These are phyloP conservation scores for Pyrus communis DNA, from an alignment of 306 rosid species.

Conservation along the genomic window DNA sequence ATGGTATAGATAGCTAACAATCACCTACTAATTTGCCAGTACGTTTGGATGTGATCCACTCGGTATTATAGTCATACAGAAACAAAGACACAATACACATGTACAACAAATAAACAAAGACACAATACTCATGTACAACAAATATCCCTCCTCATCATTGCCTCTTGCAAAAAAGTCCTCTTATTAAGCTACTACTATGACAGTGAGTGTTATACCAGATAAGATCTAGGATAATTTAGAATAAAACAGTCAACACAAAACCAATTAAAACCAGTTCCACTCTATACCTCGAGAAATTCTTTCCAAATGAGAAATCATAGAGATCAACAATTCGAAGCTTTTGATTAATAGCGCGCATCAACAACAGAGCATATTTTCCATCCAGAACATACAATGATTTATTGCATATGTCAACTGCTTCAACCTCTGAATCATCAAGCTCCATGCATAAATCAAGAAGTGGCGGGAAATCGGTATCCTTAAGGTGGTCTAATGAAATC, in stretches of 20 bases:
- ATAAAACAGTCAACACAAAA: conserved; percentile 3
- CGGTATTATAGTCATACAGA: neutral
- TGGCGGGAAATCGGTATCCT: conserved; percentile 61
- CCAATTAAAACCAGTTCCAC: conserved; percentile 23
- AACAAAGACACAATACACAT: neutral
- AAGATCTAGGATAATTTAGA: neutral
- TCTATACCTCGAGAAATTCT: conserved; percentile 60
- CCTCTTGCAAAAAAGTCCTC: neutral
- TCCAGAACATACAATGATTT: conserved; percentile 45
- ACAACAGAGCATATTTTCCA: conserved; percentile 52
- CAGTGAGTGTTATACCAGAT: neutral
- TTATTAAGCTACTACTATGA: neutral
- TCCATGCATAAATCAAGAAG: conserved; percentile 51
- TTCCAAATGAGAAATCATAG: conserved; percentile 51
- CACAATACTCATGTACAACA: neutral
- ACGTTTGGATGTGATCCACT: neutral
- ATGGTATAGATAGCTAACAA: neutral
- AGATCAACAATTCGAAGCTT: conserved; percentile 82
- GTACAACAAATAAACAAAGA: neutral
- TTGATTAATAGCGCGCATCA: conserved; percentile 60
- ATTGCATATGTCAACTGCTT: conserved; percentile 60
- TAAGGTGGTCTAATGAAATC: conserved; percentile 51
- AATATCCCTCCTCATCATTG: neutral
- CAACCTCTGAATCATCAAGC: conserved; percentile 50
- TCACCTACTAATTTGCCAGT: neutral